Conservation (phyloP, 495 filamentous ascomycete species). For the Xylaria bambusicola region DNA sequence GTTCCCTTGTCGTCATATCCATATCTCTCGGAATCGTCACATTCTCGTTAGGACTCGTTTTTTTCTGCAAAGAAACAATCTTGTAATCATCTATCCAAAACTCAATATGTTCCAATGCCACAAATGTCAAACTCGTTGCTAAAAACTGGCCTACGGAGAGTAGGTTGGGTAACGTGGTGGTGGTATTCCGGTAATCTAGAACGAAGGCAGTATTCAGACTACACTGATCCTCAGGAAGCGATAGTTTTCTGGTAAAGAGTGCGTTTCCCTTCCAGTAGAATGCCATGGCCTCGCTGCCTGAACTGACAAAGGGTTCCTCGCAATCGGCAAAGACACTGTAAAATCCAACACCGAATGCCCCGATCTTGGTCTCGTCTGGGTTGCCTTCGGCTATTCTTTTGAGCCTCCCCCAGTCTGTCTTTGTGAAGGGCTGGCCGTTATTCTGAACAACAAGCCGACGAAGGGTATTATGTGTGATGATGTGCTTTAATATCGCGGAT, state of each 20-base stretch:
- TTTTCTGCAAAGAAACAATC: slow-evolving; percentile 76
- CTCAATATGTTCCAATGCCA: slow-evolving; percentile 82
- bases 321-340: slow-evolving; percentile 99
- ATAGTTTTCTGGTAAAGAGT: slow-evolving; percentile 81
- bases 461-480: slow-evolving; percentile 78
- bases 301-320: slow-evolving; percentile 94
- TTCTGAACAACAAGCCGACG: slow-evolving; percentile 84
- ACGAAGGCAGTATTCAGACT: slow-evolving; percentile 82
- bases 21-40: slow-evolving; percentile 78
- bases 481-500: slow-evolving; percentile 76
- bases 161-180: slow-evolving; percentile 80
- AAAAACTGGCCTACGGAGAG: slow-evolving; percentile 88
- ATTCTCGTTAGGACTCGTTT: slow-evolving; percentile 70
- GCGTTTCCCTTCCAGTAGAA: slow-evolving; percentile 99
- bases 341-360: slow-evolving; percentile 97
- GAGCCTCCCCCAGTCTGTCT: slow-evolving; percentile 87
- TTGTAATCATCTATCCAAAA: slow-evolving; percentile 87
- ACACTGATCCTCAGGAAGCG: slow-evolving; percentile 62
- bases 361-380: slow-evolving; percentile 97
- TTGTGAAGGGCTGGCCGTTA: slow-evolving; percentile 79
- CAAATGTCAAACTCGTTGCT: slow-evolving; percentile 93
- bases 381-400: slow-evolving; percentile 98
- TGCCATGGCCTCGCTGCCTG: slow-evolving; percentile 88
- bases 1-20: slow-evolving; percentile 76
- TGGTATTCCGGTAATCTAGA: slow-evolving; percentile 85